phyloP scores from a whole-genome alignment of 148 eudicot genomes.

The Vaccinium macrocarpon region DNA sequence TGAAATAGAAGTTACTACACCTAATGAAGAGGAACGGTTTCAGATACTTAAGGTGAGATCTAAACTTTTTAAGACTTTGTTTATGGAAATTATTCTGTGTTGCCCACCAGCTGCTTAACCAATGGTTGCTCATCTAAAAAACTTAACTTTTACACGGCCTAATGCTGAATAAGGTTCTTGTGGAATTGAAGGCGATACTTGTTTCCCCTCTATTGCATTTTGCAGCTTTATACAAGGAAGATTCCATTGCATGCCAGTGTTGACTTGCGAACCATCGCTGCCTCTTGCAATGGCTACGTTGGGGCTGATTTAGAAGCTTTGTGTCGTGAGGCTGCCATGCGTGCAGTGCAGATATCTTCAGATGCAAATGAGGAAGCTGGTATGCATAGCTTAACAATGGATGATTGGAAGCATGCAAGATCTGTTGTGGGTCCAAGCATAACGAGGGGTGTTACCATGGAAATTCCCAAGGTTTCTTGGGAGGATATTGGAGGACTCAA shows the following conservation, averaged over 20 bases:
- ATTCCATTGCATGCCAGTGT: conserved; percentile 61
- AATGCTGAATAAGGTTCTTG: not conserved
- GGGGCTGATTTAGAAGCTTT: conserved; percentile 98
- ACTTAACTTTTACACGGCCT: not conserved
- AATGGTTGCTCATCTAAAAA: conserved; percentile 6
- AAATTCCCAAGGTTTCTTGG: conserved; percentile 91
- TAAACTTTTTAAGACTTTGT: not conserved
- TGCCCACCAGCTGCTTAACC: not conserved
- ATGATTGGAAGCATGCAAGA: conserved; percentile 77
- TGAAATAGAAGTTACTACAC: conserved; percentile 93
- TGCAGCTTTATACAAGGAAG: conserved; percentile 74
- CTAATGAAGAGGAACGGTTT: conserved; percentile 76
- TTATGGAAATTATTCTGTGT: not conserved
- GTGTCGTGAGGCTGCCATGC: conserved; percentile 80
- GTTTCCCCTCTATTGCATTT: conserved; percentile 9
- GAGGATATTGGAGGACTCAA: conserved; percentile 91
- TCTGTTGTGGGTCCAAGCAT: conserved; percentile 87
- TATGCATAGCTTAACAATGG: conserved; percentile 46
- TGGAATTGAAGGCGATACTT: not conserved
- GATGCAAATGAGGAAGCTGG: conserved; percentile 31
- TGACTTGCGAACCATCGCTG: conserved; percentile 66
- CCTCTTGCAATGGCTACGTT: conserved; percentile 92
- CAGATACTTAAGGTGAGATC: conserved; percentile 62
- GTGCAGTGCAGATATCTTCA: conserved; percentile 41
- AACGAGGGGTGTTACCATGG: conserved; percentile 83